These are phyloP conservation scores for Serendipita sp. DNA, from an alignment of 1,284 basidiomycete species.

Conservation along the genomic window DNA sequence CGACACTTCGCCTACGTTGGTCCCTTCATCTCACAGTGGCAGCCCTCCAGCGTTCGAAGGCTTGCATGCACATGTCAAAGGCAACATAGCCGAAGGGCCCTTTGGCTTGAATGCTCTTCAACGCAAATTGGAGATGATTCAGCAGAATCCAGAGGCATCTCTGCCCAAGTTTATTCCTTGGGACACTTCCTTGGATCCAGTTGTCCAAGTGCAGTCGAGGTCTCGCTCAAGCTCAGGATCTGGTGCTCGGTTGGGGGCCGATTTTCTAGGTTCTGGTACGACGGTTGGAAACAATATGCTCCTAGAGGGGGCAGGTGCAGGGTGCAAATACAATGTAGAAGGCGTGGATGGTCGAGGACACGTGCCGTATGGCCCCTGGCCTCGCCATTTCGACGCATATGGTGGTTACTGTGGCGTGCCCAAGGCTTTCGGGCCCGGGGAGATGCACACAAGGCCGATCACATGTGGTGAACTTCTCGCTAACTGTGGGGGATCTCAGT, in stretches of 20 bases:
- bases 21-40: not conserved
- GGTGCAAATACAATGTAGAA: not conserved
- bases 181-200: slow-evolving; percentile 1
- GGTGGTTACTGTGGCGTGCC: not conserved
- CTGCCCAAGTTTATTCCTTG: not conserved
- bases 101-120: slow-evolving; percentile 5
- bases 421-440: not conserved
- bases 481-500: not conserved
- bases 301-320: not conserved
- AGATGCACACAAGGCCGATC: not conserved
- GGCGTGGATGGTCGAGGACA: not conserved
- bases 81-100: slow-evolving; percentile 4
- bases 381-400: not conserved
- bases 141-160: not conserved
- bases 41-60: not conserved
- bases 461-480: not conserved
- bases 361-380: not conserved
- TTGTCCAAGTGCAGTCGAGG: not conserved
- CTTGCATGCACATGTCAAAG: not conserved
- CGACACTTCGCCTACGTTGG: not conserved
- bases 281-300: not conserved
- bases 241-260: not conserved
- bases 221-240: slow-evolving; percentile 1
- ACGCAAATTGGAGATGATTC: slow-evolving; percentile 1
- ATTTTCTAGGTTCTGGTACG: not conserved